A percentile compares a stretch with the other conserved stretches of the same genome.
Conservation (phyloP, 768 basidiomycete species). For the Boletus edulis region DNA sequence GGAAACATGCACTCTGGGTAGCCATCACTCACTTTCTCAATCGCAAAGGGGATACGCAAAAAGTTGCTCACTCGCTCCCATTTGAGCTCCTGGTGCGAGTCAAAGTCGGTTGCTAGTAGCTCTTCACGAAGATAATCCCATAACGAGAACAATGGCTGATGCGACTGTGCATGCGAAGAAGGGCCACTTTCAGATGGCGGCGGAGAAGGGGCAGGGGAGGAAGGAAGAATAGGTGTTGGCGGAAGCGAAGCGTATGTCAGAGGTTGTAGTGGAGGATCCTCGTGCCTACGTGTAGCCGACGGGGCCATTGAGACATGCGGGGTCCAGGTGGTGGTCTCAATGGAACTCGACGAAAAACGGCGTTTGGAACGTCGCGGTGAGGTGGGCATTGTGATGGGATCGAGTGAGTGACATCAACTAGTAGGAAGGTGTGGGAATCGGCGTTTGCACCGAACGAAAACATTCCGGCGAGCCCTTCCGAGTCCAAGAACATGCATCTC, state of each 20-base stretch:
- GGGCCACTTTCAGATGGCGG: slow-evolving; percentile 16
- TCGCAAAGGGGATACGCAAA: slow-evolving; percentile 83
- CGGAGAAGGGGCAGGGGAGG: slow-evolving; percentile 33
- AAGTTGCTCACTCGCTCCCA: slow-evolving; percentile 98
- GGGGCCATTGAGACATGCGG: slow-evolving; percentile 10
- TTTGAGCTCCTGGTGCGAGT: slow-evolving; percentile 90
- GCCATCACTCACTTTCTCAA: slow-evolving; percentile 75
- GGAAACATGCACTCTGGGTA: not conserved
- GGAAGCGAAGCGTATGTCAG: slow-evolving; percentile 72
- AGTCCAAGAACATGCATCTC: slow-evolving; percentile 25
- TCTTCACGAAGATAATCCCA: slow-evolving; percentile 94
- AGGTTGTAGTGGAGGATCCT: slow-evolving; percentile 30
- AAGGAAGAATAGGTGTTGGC: slow-evolving; percentile 63
- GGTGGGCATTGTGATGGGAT: slow-evolving; percentile 23
- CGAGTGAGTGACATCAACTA: not conserved
- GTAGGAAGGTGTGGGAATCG: slow-evolving; percentile 17
- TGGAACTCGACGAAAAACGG: slow-evolving; percentile 31
- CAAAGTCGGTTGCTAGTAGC: slow-evolving; percentile 87
- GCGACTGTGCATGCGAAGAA: slow-evolving; percentile 16
- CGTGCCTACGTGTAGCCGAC: slow-evolving; percentile 12
- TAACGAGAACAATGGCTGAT: slow-evolving; percentile 64
- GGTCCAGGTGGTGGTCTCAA: slow-evolving; percentile 24
- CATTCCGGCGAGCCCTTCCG: not conserved
- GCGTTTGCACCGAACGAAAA: not conserved
- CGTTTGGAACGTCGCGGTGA: slow-evolving; percentile 34